Conservation (phyloP, 1,284 basidiomycete genomes). For the Ganoderma lingzhi region DNA sequence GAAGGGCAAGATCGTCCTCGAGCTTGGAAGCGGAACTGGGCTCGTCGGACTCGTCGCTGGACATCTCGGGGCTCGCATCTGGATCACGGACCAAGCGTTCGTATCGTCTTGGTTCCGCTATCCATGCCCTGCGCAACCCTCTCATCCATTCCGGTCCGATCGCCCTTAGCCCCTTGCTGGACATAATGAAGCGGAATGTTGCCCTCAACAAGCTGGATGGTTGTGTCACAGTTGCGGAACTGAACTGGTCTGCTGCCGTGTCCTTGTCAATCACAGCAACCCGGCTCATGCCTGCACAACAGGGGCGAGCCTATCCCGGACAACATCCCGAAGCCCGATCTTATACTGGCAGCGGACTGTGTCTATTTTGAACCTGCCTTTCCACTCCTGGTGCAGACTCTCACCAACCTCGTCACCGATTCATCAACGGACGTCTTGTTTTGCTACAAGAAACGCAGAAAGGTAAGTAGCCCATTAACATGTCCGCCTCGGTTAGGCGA, state of each 20-base stretch:
- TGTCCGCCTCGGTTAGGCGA: not conserved
- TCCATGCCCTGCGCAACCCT: conserved; percentile 11
- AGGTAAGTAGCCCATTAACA: conserved; percentile 54
- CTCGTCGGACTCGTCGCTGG: conserved; percentile 88
- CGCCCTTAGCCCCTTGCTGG: conserved; percentile 69
- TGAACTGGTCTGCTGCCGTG: conserved; percentile 73
- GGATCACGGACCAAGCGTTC: conserved; percentile 91
- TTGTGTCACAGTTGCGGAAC: conserved; percentile 68
- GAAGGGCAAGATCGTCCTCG: conserved; percentile 68
- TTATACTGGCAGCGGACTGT: conserved; percentile 91
- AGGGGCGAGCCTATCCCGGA: conserved; percentile 64
- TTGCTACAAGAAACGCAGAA: conserved; percentile 94
- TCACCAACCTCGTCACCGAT: conserved; percentile 66
- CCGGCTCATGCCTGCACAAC: conserved; percentile 34
- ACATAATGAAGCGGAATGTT: conserved; percentile 80
- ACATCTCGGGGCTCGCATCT: conserved; percentile 69
- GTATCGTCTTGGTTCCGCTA: conserved; percentile 42
- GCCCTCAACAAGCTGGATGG: conserved; percentile 64
- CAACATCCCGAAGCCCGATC: conserved; percentile 59
- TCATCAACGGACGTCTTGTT: conserved; percentile 79
- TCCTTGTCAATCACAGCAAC: conserved; percentile 10
- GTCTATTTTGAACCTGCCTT: conserved; percentile 98
- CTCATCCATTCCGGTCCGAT: not conserved
- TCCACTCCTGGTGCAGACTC: conserved; percentile 84
- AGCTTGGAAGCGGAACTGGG: conserved; percentile 92